phyloP scores from a whole-genome alignment of 495 filamentous ascomycete genomes.

The Penicillium salamii region DNA sequence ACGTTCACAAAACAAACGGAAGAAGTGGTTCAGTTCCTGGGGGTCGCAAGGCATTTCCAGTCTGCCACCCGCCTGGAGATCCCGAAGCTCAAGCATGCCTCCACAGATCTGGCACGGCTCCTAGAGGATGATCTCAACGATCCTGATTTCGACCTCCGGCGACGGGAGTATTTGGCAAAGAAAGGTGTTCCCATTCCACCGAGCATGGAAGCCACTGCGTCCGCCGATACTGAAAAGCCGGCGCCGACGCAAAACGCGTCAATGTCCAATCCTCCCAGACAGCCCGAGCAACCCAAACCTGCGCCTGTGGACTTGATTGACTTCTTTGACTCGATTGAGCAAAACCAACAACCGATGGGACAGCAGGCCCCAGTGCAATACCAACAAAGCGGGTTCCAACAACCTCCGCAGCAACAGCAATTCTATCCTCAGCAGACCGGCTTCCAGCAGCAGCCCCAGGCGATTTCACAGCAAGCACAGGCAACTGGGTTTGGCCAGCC shows the following conservation, averaged over 20 bases:
- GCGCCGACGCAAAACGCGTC: conserved; percentile 16
- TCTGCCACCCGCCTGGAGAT: conserved; percentile 89
- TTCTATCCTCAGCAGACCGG: conserved; percentile 35
- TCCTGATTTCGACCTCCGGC: conserved; percentile 91
- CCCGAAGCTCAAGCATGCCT: conserved; percentile 96
- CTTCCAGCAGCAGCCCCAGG: conserved; percentile 39
- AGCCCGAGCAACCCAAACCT: conserved; percentile 41
- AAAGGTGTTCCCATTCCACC: conserved; percentile 55
- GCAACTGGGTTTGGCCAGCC: conserved; percentile 16
- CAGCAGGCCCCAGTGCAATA: conserved; percentile 42
- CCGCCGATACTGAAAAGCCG: conserved; percentile 13
- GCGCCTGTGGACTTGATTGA: conserved; percentile 87
- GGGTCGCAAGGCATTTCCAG: conserved; percentile 83
- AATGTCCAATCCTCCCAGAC: conserved; percentile 15
- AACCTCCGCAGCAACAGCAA: conserved; percentile 36
- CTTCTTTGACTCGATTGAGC: conserved; percentile 97
- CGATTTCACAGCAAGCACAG: conserved; percentile 17
- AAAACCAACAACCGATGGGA: conserved; percentile 72
- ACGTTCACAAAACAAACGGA: conserved; percentile 91
- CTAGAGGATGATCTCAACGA: conserved; percentile 95
- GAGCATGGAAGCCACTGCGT: conserved; percentile 51
- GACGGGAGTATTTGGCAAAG: conserved; percentile 84
- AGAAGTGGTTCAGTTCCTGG: conserved; percentile 84
- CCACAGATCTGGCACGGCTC: conserved; percentile 81
- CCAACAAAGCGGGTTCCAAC: conserved; percentile 48